Conservation (phyloP, 805 yeast genomes). For the Kodamaea leandrae region DNA sequence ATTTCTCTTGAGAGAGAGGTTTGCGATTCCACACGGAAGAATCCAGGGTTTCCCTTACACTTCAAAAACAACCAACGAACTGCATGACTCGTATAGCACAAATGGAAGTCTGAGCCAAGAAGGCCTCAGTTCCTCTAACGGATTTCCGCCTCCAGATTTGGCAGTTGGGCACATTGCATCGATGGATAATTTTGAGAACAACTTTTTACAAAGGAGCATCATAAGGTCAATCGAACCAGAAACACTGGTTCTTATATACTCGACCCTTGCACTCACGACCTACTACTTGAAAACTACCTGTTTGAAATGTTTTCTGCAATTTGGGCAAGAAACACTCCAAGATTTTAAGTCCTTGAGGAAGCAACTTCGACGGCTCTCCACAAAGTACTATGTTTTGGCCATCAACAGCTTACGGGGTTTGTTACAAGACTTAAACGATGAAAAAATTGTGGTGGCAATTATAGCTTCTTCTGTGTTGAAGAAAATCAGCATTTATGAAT, state of each 20-base stretch:
- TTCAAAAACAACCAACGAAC: no score
- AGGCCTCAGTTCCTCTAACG: no score
- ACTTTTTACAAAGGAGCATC: conserved; percentile 3
- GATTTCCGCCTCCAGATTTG: no score
- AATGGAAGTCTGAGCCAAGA: no score
- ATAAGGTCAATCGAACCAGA: conserved; percentile 5
- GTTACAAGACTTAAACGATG: conserved; percentile 7
- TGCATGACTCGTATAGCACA: no score
- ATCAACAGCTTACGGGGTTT: conserved; percentile 9
- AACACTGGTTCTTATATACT: conserved; percentile 6
- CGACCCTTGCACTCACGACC: conserved; percentile 10
- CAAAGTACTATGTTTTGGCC: conserved; percentile 16
- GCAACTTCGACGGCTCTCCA: conserved; percentile 6
- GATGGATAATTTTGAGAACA: conserved; percentile 11
- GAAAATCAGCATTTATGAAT: conserved; percentile 22
- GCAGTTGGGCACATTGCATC: no score
- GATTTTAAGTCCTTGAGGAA: conserved; percentile 3
- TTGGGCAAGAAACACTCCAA: neutral
- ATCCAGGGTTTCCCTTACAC: no score
- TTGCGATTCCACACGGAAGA: neutral
- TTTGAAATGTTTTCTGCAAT: conserved; percentile 5
- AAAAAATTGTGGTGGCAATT: conserved; percentile 14
- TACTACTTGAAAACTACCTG: conserved; percentile 12
- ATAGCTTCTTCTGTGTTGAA: conserved; percentile 20
- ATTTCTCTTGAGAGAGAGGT: neutral